Evolutionary conservation across 371 early-diverging fungal genomes (phyloP), one percentile per base, ranked within the genome.

Genomic region (Amoeboaphelidium protococcarum): DNA sequence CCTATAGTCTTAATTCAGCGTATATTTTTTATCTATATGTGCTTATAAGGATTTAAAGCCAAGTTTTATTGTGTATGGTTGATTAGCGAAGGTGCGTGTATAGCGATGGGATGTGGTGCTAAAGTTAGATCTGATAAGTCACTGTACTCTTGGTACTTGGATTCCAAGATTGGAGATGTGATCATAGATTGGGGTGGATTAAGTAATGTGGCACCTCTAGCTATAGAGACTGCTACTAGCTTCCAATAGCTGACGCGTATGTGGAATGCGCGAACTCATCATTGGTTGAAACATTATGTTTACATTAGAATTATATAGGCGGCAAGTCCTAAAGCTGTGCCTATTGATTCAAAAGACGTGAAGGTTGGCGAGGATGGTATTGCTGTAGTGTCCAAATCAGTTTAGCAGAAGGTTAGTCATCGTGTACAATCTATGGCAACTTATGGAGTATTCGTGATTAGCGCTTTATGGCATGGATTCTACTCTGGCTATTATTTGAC

Each of bases 391-490:
- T n/a, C n/a, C n/a, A n/a, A 31, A 31, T 10, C 6, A 31, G 37
- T 31, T 6, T 16, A 6, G 37, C 37, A 16, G 6, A 31, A 31
- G 37, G 6, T 6, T 6, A 31, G 10, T 31, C 37, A 31, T 31
- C 37, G n/a, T n/a, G n/a, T n/a, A n/a, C n/a, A n/a, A n/a, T n/a
- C n/a, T n/a, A n/a, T 31, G 16, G 37, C 37, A 10, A 31, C 37
- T 31, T 31, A 6, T 31, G 10, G 6, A 31, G 37, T 31, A 10
- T 31, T 10, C 16, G 10, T 31, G 16, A 10, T 6, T 31, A 82
- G 82, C 24, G 81, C 89, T n/a, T 61, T 83, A 49, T 92, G 92
- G 92, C 92, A 92, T 54, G 90, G 90, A 23, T 88, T 92, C 63
- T 76, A 80, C 53, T 78, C 82, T 6, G 86, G 83, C 3, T 82